Evolutionary conservation across 768 basidiomycete species (phyloP).

Genomic region (Russula ochroleuca): DNA sequence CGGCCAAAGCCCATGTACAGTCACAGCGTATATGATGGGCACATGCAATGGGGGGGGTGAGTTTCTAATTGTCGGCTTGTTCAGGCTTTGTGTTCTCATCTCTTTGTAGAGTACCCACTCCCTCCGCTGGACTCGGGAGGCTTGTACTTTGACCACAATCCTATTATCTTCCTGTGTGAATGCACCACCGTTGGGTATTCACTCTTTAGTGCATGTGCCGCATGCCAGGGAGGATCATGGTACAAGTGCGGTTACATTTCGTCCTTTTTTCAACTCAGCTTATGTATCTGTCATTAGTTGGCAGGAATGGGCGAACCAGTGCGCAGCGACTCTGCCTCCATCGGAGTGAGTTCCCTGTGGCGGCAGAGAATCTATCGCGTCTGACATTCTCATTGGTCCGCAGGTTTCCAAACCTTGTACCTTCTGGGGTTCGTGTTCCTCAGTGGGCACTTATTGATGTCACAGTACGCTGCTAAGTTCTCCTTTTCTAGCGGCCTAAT

Average conservation of each 20-base stretch:
- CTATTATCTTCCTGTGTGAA: not conserved
- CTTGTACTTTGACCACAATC: not conserved
- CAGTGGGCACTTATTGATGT: no score
- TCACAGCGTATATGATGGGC: not conserved
- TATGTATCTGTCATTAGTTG: not conserved
- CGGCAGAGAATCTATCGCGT: not conserved
- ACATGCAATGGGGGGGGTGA: not conserved
- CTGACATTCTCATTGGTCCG: not conserved
- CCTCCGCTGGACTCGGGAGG: not conserved
- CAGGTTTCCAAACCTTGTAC: not conserved
- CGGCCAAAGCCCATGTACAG: not conserved
- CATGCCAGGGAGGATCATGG: not conserved
- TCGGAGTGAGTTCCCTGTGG: not conserved
- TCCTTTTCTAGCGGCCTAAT: not conserved
- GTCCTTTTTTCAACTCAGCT: not conserved
- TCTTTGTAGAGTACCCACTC: not conserved
- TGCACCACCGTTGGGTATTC: conserved; percentile 7
- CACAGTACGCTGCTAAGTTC: no score
- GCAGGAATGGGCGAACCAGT: not conserved
- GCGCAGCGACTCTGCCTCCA: not conserved
- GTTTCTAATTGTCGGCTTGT: not conserved
- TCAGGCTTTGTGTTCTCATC: not conserved
- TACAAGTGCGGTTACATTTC: not conserved
- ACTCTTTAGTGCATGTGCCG: not conserved
- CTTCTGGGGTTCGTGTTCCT: not conserved